Percentiles rank a stretch among this genome's conserved stretches.
Evolutionary conservation across 345 rosid genomes (phyloP).

Genomic region (Eucalyptus polyanthemos): DNA sequence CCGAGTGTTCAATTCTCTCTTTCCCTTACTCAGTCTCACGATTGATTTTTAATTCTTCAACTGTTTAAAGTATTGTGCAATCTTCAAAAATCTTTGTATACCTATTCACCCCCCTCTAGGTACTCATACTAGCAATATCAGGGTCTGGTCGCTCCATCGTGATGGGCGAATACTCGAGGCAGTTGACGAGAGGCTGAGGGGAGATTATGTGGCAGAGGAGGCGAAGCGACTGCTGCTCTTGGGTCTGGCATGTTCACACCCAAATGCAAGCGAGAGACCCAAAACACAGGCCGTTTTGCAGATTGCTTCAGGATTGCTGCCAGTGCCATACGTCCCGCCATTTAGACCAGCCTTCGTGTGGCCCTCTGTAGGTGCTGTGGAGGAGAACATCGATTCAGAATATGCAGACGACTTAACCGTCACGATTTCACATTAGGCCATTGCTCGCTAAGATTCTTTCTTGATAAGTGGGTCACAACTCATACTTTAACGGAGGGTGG

Average conservation of each 20-base stretch:
- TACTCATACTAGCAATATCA: too few species aligned
- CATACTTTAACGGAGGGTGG: not conserved
- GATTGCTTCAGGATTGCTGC: conserved; percentile 17
- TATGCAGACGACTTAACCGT: not conserved
- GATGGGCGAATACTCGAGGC: conserved; percentile 19
- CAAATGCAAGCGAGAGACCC: conserved; percentile 15
- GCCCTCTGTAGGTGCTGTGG: not conserved
- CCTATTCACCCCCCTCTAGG: too few species aligned
- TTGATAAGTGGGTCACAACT: not conserved
- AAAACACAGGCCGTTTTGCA: conserved; percentile 10
- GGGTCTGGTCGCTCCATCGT: conserved; percentile 34
- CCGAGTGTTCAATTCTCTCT: too few species aligned
- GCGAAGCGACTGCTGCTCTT: conserved; percentile 14
- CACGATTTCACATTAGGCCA: not conserved
- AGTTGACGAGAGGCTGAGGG: conserved; percentile 11
- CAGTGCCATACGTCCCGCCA: conserved; percentile 20
- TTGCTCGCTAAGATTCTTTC: not conserved
- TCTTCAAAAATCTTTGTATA: too few species aligned
- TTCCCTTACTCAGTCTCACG: too few species aligned
- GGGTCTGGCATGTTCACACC: conserved; percentile 40
- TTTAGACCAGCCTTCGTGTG: conserved; percentile 26
- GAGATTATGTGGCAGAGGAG: conserved; percentile 6
- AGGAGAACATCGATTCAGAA: not conserved
- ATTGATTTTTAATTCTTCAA: too few species aligned
- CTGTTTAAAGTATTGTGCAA: too few species aligned